Evolutionary conservation across 2,329 filamentous ascomycete species (phyloP).

Genomic region (Microsporum canis): DNA sequence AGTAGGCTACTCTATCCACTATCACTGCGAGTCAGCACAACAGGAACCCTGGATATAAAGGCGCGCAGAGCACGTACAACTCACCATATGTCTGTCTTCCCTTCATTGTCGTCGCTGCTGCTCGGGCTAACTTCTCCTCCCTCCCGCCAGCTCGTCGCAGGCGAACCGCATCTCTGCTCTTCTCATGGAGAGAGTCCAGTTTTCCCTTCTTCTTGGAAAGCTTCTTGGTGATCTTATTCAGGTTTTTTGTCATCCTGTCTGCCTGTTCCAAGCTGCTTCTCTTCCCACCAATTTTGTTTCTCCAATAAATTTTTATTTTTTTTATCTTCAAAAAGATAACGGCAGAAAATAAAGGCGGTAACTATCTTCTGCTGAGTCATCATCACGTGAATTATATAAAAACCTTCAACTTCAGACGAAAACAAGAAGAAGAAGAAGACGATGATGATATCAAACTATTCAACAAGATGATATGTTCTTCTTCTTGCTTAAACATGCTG

Average conservation of each 20-base stretch:
- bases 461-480: not conserved
- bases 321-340: not conserved
- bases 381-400: not conserved
- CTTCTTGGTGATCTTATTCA: conserved; percentile 77
- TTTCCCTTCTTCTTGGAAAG: conserved; percentile 77
- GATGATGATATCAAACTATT: not conserved
- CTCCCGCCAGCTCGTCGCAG: conserved; percentile 67
- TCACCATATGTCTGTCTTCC: conserved; percentile 62
- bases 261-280: not conserved
- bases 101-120: conserved; percentile 58
- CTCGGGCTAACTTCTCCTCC: conserved; percentile 69
- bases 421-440: not conserved
- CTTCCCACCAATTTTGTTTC: not conserved
- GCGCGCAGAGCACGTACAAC: conserved; percentile 18
- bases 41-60: not conserved
- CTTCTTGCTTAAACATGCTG: too few relatives aligned
- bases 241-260: conserved; percentile 56
- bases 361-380: not conserved
- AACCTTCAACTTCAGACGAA: not conserved
- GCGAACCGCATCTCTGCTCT: conserved; percentile 73
- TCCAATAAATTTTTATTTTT: not conserved
- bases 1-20: conserved; percentile 60
- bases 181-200: conserved; percentile 68
- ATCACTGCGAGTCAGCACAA: conserved; percentile 7
- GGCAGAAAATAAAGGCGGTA: not conserved